Conservation (phyloP, 306 rosid species). For the Castanea sativa region DNA sequence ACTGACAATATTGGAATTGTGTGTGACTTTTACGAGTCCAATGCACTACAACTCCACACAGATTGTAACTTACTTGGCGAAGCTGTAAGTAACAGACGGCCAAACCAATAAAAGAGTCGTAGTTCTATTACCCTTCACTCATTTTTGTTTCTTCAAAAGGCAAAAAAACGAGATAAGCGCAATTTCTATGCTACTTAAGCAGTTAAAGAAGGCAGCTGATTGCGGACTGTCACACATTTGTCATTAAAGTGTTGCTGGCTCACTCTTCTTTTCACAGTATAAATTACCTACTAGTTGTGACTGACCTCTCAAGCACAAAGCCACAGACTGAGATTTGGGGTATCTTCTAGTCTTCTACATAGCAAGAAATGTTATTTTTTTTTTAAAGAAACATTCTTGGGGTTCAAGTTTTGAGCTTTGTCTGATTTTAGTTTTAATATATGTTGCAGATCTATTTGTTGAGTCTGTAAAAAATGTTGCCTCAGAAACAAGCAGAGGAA, state of each 20-base stretch:
- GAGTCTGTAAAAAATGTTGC: conserved; percentile 42
- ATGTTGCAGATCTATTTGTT: conserved; percentile 34
- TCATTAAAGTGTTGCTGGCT: conserved; percentile 14
- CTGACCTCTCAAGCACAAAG: conserved; percentile 4
- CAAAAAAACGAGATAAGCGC: conserved; percentile 21
- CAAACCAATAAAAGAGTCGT: conserved; percentile 24
- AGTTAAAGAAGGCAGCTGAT: conserved; percentile 27
- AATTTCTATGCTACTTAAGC: not conserved
- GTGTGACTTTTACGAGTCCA: not conserved
- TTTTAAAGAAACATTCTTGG: not conserved
- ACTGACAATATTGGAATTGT: conserved; percentile 22
- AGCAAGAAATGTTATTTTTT: not conserved
- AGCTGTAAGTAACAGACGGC: conserved; percentile 21
- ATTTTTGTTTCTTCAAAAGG: not conserved
- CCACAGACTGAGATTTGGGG: conserved; percentile 32
- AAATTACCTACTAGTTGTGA: conserved; percentile 1
- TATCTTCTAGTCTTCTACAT: not conserved
- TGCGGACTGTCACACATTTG: conserved; percentile 31
- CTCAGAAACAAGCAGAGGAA: conserved; percentile 70
- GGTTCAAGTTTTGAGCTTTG: conserved; percentile 20
- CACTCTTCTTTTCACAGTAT: conserved; percentile 27
- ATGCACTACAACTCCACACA: not conserved
- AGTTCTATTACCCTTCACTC: conserved; percentile 9
- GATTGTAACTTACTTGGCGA: conserved; percentile 12
- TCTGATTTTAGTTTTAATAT: conserved; percentile 6